A percentile compares a stretch with the other conserved stretches of the same genome.
Conservation (phyloP, 371 early-diverging fungal genomes). For the Saksenaea oblongispora region DNA sequence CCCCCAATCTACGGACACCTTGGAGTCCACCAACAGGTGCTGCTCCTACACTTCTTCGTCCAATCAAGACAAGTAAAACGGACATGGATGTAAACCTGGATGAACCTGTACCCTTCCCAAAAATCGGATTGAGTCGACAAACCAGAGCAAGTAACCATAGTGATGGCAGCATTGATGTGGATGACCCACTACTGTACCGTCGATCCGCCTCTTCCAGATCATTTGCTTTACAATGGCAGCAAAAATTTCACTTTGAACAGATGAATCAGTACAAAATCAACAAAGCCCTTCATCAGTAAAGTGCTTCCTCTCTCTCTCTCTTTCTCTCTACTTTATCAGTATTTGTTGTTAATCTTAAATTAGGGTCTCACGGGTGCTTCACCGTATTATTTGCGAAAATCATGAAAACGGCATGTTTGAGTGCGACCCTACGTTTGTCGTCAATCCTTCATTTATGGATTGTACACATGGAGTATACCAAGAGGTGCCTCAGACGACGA, state of each 20-base stretch:
- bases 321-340: too few species aligned
- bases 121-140: constrained; percentile 9
- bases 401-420: constrained; percentile 29
- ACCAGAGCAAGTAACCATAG: neutral
- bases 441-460: constrained; percentile 15
- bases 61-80: constrained; percentile 17
- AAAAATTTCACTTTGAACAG: constrained; percentile 25
- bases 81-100: constrained; percentile 17
- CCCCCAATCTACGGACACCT: neutral
- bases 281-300: neutral
- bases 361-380: constrained; percentile 35
- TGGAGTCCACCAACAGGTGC: neutral
- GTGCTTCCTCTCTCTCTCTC: neutral
- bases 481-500: constrained; percentile 29
- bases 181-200: neutral
- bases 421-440: constrained; percentile 28
- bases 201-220: constrained; percentile 4
- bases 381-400: constrained; percentile 32
- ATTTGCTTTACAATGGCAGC: constrained; percentile 30
- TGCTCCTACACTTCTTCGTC: neutral
- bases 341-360: neutral
- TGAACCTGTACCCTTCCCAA: constrained; percentile 18
- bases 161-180: constrained; percentile 11
- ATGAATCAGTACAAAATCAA: constrained; percentile 9
- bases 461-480: constrained; percentile 8